Evolutionary conservation across 768 basidiomycete genomes (phyloP).

Genomic region (Pleurotus djamor): DNA sequence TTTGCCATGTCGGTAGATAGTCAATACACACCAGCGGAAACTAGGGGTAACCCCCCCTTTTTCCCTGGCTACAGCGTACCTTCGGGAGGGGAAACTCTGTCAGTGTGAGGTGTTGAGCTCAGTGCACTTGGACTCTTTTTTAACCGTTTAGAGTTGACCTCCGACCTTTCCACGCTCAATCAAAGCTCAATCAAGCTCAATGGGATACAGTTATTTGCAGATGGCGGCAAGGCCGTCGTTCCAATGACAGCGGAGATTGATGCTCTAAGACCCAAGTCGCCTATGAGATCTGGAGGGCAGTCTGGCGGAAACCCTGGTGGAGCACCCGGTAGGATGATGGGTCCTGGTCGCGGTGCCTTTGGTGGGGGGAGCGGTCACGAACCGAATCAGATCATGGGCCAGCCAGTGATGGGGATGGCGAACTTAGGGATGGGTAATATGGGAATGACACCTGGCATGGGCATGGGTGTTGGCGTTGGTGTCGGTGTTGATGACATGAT

Average conservation of each 20-base stretch:
- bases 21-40: no score
- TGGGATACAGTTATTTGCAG: constrained; percentile 48
- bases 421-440: constrained; percentile 14
- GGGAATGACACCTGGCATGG: constrained; percentile 14
- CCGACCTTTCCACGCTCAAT: no score
- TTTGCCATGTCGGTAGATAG: no score
- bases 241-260: constrained; percentile 82
- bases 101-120: no score
- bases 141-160: no score
- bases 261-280: constrained; percentile 81
- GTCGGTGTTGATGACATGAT: constrained; percentile 10
- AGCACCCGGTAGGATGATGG: constrained; percentile 12
- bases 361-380: constrained; percentile 17
- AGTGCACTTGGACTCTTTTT: no score
- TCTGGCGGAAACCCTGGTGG: constrained; percentile 17
- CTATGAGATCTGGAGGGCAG: constrained; percentile 42
- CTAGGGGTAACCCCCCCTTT: no score
- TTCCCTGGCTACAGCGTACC: no score
- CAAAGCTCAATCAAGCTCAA: no score
- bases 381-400: constrained; percentile 30
- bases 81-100: no score
- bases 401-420: constrained; percentile 24
- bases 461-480: constrained; percentile 10
- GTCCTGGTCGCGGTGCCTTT: constrained; percentile 12
- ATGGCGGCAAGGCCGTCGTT: constrained; percentile 57